Conservation (phyloP, 306 rosid genomes). For the Ormosia emarginata region DNA sequence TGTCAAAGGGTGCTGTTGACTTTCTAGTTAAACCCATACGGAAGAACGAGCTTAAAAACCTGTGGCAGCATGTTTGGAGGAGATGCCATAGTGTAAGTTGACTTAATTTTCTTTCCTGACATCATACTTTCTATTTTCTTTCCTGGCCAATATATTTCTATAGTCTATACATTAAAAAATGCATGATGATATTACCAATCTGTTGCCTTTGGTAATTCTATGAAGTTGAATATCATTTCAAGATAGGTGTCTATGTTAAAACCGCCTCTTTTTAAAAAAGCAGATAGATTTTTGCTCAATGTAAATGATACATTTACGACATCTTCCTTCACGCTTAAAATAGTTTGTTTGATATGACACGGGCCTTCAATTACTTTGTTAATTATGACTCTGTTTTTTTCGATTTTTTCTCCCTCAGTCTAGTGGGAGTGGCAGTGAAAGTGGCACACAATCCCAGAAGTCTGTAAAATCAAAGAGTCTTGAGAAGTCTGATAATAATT, state of each 20-base stretch:
- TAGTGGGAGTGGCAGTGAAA: slow-evolving; percentile 91
- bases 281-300: not conserved
- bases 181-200: not conserved
- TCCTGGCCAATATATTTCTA: not conserved
- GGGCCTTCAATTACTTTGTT: not conserved
- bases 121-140: not conserved
- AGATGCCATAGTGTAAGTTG: slow-evolving; percentile 93
- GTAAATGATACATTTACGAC: not conserved
- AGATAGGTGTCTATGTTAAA: not conserved
- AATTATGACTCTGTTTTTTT: not conserved
- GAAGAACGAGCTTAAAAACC: slow-evolving; percentile 95
- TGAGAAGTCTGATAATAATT: slow-evolving; percentile 54
- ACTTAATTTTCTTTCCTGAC: slow-evolving; percentile 9
- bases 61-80: slow-evolving; percentile 99
- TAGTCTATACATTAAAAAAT: slow-evolving; percentile 6
- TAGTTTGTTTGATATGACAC: not conserved
- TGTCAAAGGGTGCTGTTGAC: slow-evolving; percentile 97
- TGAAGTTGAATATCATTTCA: not conserved
- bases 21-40: slow-evolving; percentile 93
- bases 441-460: slow-evolving; percentile 78
- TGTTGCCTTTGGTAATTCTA: slow-evolving; percentile 9
- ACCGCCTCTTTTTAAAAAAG: not conserved
- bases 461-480: slow-evolving; percentile 67
- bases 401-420: slow-evolving; percentile 48
- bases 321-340: slow-evolving; percentile 15